Conservation (phyloP, 2,329 filamentous ascomycete species). For the Dothideomycetidae sp. region DNA sequence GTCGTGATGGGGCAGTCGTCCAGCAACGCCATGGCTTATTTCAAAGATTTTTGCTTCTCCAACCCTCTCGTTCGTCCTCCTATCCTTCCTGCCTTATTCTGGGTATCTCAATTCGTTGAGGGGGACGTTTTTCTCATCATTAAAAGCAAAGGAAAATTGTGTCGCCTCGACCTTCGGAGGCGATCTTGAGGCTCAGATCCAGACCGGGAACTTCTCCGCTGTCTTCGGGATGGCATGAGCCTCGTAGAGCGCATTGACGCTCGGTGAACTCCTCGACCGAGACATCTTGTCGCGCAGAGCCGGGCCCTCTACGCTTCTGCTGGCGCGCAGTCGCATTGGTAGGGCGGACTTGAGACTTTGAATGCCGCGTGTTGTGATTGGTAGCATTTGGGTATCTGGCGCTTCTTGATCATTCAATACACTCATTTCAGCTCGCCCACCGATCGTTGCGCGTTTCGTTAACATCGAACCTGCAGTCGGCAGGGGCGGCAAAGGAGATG, state of each 20-base stretch:
- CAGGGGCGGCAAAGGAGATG: slow-evolving; percentile 9
- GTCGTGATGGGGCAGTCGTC: slow-evolving; percentile 9
- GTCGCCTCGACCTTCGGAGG: neutral
- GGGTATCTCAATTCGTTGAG: neutral
- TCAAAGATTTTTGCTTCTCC: neutral
- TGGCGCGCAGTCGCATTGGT: slow-evolving; percentile 1
- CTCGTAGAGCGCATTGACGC: slow-evolving; percentile 7
- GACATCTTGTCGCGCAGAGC: slow-evolving; percentile 4
- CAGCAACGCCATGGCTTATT: slow-evolving; percentile 9
- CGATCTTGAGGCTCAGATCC: slow-evolving; percentile 3
- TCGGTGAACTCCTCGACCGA: slow-evolving; percentile 7
- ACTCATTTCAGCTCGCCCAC: slow-evolving; percentile 15
- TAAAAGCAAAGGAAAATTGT: neutral
- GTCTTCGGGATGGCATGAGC: slow-evolving; percentile 7
- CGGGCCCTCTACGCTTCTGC: slow-evolving; percentile 4
- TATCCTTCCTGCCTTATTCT: too few species aligned
- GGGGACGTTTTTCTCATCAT: neutral
- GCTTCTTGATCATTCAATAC: slow-evolving; percentile 15
- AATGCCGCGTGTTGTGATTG: slow-evolving; percentile 17
- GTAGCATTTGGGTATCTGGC: slow-evolving; percentile 15
- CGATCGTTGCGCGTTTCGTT: slow-evolving; percentile 19
- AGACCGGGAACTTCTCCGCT: slow-evolving; percentile 9
- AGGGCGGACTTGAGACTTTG: slow-evolving; percentile 12
- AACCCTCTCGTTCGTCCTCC: too few species aligned
- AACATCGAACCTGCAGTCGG: slow-evolving; percentile 20